A percentile compares a stretch with the other conserved stretches of the same genome.
Conservation (phyloP, 78 protist species). For the Diacronema lutheri region DNA sequence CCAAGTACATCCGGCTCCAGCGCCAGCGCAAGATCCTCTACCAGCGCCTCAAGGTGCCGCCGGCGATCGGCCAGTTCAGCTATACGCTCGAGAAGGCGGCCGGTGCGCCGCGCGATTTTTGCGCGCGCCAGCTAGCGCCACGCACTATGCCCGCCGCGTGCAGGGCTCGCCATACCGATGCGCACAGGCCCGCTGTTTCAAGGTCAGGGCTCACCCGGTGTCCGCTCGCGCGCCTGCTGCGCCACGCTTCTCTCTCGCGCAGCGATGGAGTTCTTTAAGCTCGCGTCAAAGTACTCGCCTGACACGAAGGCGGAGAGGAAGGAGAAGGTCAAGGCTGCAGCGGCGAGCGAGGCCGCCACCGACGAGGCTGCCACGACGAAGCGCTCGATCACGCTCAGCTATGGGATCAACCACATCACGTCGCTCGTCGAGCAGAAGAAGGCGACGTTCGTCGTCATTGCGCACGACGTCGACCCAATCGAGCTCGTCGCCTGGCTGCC, state of each 20-base stretch:
- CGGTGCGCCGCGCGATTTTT: background rate
- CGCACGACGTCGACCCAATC: conserved; percentile 95
- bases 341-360: conserved; percentile 59
- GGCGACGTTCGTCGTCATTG: conserved; percentile 98
- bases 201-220: too few species aligned
- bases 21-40: conserved; percentile 87
- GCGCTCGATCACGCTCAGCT: conserved; percentile 72
- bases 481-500: conserved; percentile 97
- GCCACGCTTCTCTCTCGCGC: background rate
- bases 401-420: conserved; percentile 95
- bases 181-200: too few species aligned
- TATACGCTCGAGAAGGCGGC: conserved; percentile 79
- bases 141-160: background rate
- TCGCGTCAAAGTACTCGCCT: conserved; percentile 93
- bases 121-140: conserved; percentile 18
- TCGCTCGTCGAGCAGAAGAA: conserved; percentile 90
- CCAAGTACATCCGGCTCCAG: conserved; percentile 93
- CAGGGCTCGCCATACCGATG: too few species aligned
- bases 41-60: conserved; percentile 94
- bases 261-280: conserved; percentile 73
- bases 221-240: background rate
- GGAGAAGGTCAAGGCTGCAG: conserved; percentile 64
- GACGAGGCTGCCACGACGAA: background rate
- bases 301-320: conserved; percentile 80
- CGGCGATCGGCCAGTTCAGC: conserved; percentile 95